Evolutionary conservation across 371 early-diverging fungal genomes (phyloP), one percentile per base, ranked within the genome.

Genomic region (Mucor racemosus): DNA sequence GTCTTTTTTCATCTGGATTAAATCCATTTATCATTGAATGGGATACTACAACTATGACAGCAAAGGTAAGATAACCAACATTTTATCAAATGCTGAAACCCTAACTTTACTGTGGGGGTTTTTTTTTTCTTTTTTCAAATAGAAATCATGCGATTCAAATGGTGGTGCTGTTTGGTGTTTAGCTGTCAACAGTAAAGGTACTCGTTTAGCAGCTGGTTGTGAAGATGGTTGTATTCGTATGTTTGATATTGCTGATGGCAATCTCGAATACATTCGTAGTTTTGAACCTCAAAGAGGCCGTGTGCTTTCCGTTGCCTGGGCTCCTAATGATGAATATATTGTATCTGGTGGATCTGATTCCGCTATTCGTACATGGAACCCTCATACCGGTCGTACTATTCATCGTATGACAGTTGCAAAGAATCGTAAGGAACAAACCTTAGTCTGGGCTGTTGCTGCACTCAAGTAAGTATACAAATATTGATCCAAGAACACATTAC

Each of bases 141-240:
- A 75, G 73, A 57, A 54, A 68, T 69, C 74, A 5, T 85, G 91
- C 8, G 93, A 94, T 67, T 92, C 93, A 17, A 88, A 91, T 62
- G 98, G 98, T 71, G 97, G 98, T 40, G 92, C 97, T 5, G 86
- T 97, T 17, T 96, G 97, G 96, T 94, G 95, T 76, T 89, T 96
- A 84, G 89, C 94, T n/a, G 89, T 87, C 11, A 92, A 93, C 64
- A 90, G 85, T 34, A 80, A 80, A 35, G 88, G 93, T 64, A 92
- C 93, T 10, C 74, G 82, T 36, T 79, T 97, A 26, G 97, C 95
- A 21, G 88, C 95, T 34, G 97, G 96, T 14, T 96, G 95, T 71
- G 97, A 96, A 71, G 98, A 98, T 81, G 97, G 97, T 0, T 86
- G 88, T 64, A 88, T 97, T 58, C 86, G 97, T 41, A 73, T 97